phyloP scores from a whole-genome alignment of 2,329 filamentous ascomycete species.

The Stemphylium vesicarium region DNA sequence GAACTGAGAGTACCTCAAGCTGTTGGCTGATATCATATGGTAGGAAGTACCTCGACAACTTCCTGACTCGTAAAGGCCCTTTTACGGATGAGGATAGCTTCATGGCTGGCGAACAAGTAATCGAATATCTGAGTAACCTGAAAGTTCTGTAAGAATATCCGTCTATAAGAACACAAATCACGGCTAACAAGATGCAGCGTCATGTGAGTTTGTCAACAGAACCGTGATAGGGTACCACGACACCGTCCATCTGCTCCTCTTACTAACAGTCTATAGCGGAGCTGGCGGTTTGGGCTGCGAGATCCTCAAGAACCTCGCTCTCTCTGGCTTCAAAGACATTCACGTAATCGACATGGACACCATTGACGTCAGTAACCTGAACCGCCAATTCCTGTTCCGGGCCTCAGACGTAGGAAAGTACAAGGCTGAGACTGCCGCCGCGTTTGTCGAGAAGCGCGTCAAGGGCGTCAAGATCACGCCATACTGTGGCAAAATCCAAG shows the following conservation, averaged over 20 bases:
- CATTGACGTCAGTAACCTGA: conserved; percentile 97
- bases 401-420: conserved; percentile 88
- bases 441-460: conserved; percentile 88
- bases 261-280: conserved; percentile 68
- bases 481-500: conserved; percentile 93
- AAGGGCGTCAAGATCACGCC: conserved; percentile 91
- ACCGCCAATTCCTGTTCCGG: conserved; percentile 96
- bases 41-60: conserved; percentile 84
- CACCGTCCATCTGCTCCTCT: neutral
- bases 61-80: conserved; percentile 78
- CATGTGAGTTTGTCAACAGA: conserved; percentile 42
- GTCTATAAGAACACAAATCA: neutral
- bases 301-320: conserved; percentile 92
- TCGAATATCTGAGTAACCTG: conserved; percentile 41
- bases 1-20: neutral
- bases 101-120: conserved; percentile 60
- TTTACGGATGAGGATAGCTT: conserved; percentile 70
- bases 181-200: conserved; percentile 40
- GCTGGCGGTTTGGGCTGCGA: conserved; percentile 95
- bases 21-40: conserved; percentile 30
- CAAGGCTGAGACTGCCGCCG: conserved; percentile 91
- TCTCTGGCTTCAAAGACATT: conserved; percentile 95
- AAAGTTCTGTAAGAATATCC: conserved; percentile 68
- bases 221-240: neutral
- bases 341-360: conserved; percentile 99